phyloP scores from a whole-genome alignment of 768 basidiomycete species.

The Leccinum incarnatum region DNA sequence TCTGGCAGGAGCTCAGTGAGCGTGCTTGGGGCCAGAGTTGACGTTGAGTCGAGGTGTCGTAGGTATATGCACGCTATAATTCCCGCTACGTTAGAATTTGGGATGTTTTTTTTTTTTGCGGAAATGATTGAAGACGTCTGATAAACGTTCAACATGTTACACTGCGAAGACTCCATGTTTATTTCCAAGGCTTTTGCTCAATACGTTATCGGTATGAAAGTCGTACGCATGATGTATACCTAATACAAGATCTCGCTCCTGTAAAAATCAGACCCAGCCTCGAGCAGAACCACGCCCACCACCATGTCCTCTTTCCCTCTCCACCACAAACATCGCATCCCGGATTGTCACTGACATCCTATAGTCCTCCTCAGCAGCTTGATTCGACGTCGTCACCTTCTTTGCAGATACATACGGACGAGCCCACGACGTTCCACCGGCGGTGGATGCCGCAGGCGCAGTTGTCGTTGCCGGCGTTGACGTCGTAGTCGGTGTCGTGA shows the following conservation, averaged over 20 bases:
- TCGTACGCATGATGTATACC: too few species aligned
- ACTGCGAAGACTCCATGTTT: slow-evolving; percentile 7
- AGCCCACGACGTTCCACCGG: slow-evolving; percentile 47
- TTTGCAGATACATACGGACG: slow-evolving; percentile 60
- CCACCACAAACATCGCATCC: slow-evolving; percentile 85
- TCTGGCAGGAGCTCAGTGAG: slow-evolving; percentile 47
- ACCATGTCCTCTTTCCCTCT: slow-evolving; percentile 80
- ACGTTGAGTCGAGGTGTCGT: slow-evolving; percentile 1
- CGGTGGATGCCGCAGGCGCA: slow-evolving; percentile 28
- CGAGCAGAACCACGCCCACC: slow-evolving; percentile 36
- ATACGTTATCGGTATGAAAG: slow-evolving; percentile 1
- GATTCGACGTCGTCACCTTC: slow-evolving; percentile 38
- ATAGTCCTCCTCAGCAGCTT: slow-evolving; percentile 52
- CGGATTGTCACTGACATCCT: slow-evolving; percentile 63
- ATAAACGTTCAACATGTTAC: too few species aligned
- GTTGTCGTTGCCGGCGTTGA: slow-evolving; percentile 33
- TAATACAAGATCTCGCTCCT: too few species aligned
- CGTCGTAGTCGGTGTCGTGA: slow-evolving; percentile 24
- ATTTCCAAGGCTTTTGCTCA: slow-evolving; percentile 24
- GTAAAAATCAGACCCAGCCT: slow-evolving; percentile 36
- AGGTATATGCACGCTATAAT: slow-evolving; percentile 1
- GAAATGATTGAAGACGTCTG: too few species aligned
- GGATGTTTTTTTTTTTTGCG: too few species aligned
- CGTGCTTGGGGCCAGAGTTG: slow-evolving; percentile 27
- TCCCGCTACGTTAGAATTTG: too few species aligned